These are phyloP conservation scores for Cutaneotrichosporon spelunceum DNA, from an alignment of 1,284 basidiomycete species.

Conservation along the genomic window DNA sequence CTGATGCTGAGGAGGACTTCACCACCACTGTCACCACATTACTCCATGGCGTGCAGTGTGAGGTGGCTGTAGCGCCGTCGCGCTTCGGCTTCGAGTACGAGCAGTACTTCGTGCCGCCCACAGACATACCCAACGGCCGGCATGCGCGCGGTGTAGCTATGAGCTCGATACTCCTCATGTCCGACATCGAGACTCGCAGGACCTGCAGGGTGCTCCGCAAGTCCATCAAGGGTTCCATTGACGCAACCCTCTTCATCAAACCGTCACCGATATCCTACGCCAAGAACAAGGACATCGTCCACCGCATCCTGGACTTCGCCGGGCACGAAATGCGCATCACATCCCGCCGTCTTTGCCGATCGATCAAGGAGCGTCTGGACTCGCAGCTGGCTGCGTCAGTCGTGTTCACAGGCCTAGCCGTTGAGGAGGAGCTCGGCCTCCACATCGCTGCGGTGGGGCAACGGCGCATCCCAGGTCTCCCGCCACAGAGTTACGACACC, in stretches of 20 bases:
- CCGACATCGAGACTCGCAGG: background rate
- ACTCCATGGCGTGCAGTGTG: background rate
- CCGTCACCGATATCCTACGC: background rate
- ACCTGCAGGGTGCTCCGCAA: background rate
- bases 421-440: background rate
- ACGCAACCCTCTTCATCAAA: background rate
- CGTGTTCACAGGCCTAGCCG: background rate
- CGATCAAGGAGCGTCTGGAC: background rate
- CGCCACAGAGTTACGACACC: background rate
- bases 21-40: background rate
- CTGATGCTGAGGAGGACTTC: background rate
- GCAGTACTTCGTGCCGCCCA: background rate
- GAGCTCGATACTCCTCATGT: background rate
- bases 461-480: background rate
- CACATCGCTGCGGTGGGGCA: background rate
- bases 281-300: background rate
- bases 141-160: background rate
- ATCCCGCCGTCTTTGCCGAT: background rate
- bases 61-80: background rate
- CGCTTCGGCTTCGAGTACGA: background rate
- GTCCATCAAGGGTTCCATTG: background rate
- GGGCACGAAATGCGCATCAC: slow-evolving; percentile 4
- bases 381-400: background rate
- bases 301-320: background rate
- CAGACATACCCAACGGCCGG: background rate